Percentiles rank a stretch among this genome's conserved stretches.
Evolutionary conservation across 345 rosid genomes (phyloP).

Genomic region (Arabidopsis suecica): DNA sequence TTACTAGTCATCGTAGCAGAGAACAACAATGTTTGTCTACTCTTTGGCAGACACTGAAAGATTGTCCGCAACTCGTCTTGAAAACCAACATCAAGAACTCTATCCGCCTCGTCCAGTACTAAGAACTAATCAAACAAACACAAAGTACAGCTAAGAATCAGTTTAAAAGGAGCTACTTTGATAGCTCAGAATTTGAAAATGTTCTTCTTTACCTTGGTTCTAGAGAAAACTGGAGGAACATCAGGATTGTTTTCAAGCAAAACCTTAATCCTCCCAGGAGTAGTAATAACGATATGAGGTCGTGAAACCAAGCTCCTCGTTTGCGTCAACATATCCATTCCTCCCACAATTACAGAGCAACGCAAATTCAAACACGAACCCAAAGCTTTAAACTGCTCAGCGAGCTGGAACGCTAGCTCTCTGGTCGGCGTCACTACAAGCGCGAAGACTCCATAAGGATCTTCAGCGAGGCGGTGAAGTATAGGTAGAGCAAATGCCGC

Average conservation of each 20-base stretch:
- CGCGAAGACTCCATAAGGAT: conserved; percentile 82
- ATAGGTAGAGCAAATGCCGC: conserved; percentile 97
- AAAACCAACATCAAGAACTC: conserved; percentile 96
- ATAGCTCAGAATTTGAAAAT: neutral
- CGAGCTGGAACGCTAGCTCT: conserved; percentile 91
- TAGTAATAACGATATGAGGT: conserved; percentile 87
- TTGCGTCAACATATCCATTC: conserved; percentile 86
- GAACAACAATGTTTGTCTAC: conserved; percentile 81
- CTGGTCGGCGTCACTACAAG: conserved; percentile 93
- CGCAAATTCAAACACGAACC: conserved; percentile 88
- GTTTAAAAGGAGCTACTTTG: neutral
- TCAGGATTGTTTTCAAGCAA: conserved; percentile 82
- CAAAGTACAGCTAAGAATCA: conserved; percentile 3
- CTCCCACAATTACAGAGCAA: conserved; percentile 88
- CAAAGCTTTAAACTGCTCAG: conserved; percentile 90
- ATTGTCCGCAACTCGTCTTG: conserved; percentile 78
- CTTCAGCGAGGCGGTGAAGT: conserved; percentile 75
- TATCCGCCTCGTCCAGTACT: conserved; percentile 96
- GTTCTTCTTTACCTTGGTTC: conserved; percentile 63
- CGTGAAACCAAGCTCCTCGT: conserved; percentile 63
- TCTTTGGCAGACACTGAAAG: conserved; percentile 77
- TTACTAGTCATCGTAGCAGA: conserved; percentile 95
- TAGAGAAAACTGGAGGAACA: conserved; percentile 73
- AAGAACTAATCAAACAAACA: conserved; percentile 62
- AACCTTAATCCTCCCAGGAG: conserved; percentile 92